Percentiles rank a stretch among this genome's conserved stretches.
These are phyloP conservation scores for Globisporangium canariense DNA, from an alignment of 352 stramenopile species.

Conservation along the genomic window DNA sequence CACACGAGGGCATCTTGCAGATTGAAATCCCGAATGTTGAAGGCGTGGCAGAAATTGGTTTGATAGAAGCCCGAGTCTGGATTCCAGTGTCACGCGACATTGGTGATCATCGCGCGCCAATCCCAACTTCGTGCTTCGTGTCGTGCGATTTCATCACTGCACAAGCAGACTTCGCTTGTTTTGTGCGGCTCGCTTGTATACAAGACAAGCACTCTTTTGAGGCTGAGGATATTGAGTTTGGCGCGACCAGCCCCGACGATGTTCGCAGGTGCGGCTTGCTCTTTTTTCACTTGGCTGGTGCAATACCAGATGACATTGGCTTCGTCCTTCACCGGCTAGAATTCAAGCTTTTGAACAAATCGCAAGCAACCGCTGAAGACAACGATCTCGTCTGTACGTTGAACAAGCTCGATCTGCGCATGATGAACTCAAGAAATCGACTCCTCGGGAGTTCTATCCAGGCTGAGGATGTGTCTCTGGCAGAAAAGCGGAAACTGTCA, in stretches of 20 bases:
- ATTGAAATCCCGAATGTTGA: conserved; percentile 11
- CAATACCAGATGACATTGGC: conserved; percentile 7
- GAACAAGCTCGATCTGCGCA: conserved; percentile 5
- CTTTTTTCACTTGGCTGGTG: conserved; percentile 10
- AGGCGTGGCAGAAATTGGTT: conserved; percentile 16
- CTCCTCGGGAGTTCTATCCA: neutral
- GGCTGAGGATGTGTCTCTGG: neutral
- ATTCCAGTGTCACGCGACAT: conserved; percentile 19
- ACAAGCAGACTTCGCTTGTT: neutral
- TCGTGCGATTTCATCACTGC: conserved; percentile 6
- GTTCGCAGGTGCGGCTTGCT: neutral
- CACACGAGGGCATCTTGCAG: conserved; percentile 3
- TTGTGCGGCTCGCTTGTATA: neutral
- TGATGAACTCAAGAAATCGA: conserved; percentile 2
- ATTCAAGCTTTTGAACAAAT: conserved; percentile 6
- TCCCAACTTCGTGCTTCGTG: conserved; percentile 16
- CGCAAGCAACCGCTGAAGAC: neutral
- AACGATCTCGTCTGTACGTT: neutral
- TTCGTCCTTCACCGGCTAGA: conserved; percentile 12
- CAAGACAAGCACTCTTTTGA: neutral
- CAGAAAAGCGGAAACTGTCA: conserved; percentile 8
- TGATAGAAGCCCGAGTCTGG: conserved; percentile 25
- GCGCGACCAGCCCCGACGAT: neutral
- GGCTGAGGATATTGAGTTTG: neutral
- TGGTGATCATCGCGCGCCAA: conserved; percentile 16